phyloP scores from a whole-genome alignment of 2,329 filamentous ascomycete species.

The Alternaria conjuncta region DNA sequence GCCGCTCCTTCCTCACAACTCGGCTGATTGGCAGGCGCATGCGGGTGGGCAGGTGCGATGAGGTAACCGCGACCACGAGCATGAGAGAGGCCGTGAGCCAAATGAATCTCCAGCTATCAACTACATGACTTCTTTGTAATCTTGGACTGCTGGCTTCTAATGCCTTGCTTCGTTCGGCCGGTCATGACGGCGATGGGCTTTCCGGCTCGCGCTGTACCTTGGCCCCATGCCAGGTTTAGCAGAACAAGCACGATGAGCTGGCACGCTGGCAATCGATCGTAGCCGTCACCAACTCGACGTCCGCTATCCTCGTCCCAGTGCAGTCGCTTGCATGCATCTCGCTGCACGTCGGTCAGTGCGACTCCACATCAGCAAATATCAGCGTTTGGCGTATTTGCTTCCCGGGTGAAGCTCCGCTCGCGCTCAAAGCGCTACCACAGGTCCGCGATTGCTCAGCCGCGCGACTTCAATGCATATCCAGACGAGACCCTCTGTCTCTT shows the following conservation, averaged over 20 bases:
- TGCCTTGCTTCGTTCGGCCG: slow-evolving; percentile 11
- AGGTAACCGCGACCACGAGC: slow-evolving; percentile 12
- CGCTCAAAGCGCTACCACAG: slow-evolving; percentile 2
- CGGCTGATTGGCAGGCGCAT: slow-evolving; percentile 19
- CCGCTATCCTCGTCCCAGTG: slow-evolving; percentile 3
- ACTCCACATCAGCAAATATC: slow-evolving; percentile 13
- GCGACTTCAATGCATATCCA: slow-evolving; percentile 12
- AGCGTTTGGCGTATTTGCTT: slow-evolving; percentile 8
- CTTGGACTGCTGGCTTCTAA: neutral
- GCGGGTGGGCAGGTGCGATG: slow-evolving; percentile 11
- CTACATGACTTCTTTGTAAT: neutral
- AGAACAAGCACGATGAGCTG: slow-evolving; percentile 20
- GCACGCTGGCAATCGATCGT: slow-evolving; percentile 11
- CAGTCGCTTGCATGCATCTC: slow-evolving; percentile 18
- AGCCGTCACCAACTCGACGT: slow-evolving; percentile 13
- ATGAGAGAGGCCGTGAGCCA: slow-evolving; percentile 6
- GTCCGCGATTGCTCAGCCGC: slow-evolving; percentile 8
- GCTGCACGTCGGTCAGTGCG: slow-evolving; percentile 14
- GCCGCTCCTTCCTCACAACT: slow-evolving; percentile 14
- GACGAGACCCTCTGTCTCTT: slow-evolving; percentile 7
- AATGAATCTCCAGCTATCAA: neutral
- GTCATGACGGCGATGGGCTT: slow-evolving; percentile 11
- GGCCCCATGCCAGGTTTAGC: slow-evolving; percentile 23
- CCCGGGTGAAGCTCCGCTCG: slow-evolving; percentile 1
- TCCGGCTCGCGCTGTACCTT: slow-evolving; percentile 18